Evolutionary conservation across 2,329 filamentous ascomycete species (phyloP).

Genomic region (Macrophomina phaseolina): DNA sequence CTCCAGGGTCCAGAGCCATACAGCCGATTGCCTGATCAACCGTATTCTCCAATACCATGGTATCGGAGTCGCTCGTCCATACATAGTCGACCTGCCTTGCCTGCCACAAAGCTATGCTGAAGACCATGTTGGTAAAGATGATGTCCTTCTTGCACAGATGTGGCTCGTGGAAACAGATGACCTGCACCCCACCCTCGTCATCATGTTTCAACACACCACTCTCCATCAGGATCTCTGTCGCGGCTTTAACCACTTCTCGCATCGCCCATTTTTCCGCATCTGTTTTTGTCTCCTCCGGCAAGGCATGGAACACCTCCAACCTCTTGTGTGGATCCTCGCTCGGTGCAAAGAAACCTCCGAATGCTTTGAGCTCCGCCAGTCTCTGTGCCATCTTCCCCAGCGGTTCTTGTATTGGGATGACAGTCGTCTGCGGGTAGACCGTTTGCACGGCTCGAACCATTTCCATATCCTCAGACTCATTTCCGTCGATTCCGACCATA

Average conservation of each 20-base stretch:
- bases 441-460: conserved; percentile 39
- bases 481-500: conserved; percentile 40
- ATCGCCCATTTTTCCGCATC: neutral
- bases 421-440: conserved; percentile 34
- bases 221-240: conserved; percentile 31
- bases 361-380: conserved; percentile 30
- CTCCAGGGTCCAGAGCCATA: conserved; percentile 40
- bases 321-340: neutral
- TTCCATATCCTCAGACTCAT: conserved; percentile 36
- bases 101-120: conserved; percentile 42
- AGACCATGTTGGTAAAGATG: conserved; percentile 47
- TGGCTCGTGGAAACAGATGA: conserved; percentile 43
- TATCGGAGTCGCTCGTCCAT: conserved; percentile 47
- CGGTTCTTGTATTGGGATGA: conserved; percentile 37
- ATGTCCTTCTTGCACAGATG: conserved; percentile 49
- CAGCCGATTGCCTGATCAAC: conserved; percentile 38
- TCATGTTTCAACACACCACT: conserved; percentile 28
- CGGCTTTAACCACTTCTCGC: neutral
- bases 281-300: neutral
- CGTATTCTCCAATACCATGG: conserved; percentile 40
- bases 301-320: neutral
- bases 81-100: conserved; percentile 42
- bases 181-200: conserved; percentile 28
- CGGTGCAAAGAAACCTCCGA: conserved; percentile 26
- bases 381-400: conserved; percentile 37